Percentiles rank a stretch among this genome's conserved stretches.
phyloP scores from a whole-genome alignment of 202 grass and related monocot genomes.

The Panicum virgatum region DNA sequence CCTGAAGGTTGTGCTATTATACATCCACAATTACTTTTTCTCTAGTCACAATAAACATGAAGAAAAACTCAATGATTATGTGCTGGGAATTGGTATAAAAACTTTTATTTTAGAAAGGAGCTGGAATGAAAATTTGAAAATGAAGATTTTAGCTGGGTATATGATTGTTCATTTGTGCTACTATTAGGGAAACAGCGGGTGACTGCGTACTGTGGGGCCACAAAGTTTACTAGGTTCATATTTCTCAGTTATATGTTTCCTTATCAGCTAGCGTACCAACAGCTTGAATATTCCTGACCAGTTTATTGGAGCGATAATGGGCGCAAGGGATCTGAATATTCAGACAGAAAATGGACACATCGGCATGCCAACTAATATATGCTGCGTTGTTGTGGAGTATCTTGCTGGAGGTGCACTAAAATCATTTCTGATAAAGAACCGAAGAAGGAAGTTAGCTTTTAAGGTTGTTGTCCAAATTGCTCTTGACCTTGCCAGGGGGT shows the following conservation, averaged over 20 bases:
- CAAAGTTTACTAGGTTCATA: neutral
- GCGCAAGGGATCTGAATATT: conserved; percentile 81
- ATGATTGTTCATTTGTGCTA: neutral
- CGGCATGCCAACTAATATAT: conserved; percentile 82
- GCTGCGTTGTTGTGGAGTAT: conserved; percentile 90
- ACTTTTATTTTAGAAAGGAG: neutral
- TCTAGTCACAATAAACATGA: neutral
- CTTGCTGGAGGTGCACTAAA: conserved; percentile 87
- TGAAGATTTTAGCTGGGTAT: neutral
- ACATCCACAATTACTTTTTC: neutral
- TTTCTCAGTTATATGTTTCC: conserved; percentile 11
- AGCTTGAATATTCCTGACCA: conserved; percentile 37
- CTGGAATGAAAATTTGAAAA: neutral
- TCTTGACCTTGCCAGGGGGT: conserved; percentile 93
- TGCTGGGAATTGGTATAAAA: neutral
- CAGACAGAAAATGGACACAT: conserved; percentile 78
- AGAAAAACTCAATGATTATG: neutral
- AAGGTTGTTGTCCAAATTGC: conserved; percentile 86
- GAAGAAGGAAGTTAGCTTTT: conserved; percentile 86
- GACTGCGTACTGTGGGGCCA: neutral
- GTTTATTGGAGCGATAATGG: conserved; percentile 96
- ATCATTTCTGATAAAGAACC: conserved; percentile 91
- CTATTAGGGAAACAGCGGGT: neutral
- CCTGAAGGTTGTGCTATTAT: neutral
- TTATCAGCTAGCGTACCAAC: conserved; percentile 8